phyloP scores from a whole-genome alignment of 345 rosid species.

The Abelmoschus esculentus region DNA sequence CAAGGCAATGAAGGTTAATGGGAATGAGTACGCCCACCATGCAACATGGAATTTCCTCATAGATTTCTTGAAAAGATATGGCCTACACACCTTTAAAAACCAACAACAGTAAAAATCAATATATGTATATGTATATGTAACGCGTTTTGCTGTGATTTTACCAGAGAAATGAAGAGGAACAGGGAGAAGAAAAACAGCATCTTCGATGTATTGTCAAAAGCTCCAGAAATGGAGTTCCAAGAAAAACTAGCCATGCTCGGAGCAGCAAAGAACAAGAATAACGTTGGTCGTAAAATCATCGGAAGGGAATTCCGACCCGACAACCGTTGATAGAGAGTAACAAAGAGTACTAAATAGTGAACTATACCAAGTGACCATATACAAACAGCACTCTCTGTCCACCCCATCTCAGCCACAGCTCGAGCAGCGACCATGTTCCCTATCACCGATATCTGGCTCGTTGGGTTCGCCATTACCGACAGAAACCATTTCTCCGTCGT shows the following conservation, averaged over 20 bases:
- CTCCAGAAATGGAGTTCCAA: conserved; percentile 53
- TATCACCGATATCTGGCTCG: conserved; percentile 53
- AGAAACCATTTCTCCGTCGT: conserved; percentile 53
- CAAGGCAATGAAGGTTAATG: conserved; percentile 50
- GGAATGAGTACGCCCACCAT: conserved; percentile 67
- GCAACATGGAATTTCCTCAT: conserved; percentile 56
- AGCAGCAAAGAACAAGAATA: conserved; percentile 68
- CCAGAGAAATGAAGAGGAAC: conserved; percentile 55
- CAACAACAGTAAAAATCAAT: neutral
- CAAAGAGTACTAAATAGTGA: conserved; percentile 62
- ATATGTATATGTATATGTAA: neutral
- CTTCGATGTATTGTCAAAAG: conserved; percentile 40
- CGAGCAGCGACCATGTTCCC: conserved; percentile 54
- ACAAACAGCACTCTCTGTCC: conserved; percentile 51
- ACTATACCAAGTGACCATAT: conserved; percentile 61
- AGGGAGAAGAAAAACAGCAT: conserved; percentile 54
- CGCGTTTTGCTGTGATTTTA: conserved; percentile 13
- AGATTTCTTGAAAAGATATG: conserved; percentile 54
- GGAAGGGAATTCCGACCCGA: conserved; percentile 40
- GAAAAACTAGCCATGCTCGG: conserved; percentile 60
- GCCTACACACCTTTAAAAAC: conserved; percentile 44
- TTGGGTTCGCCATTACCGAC: conserved; percentile 51
- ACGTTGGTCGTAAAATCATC: conserved; percentile 37
- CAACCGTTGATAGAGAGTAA: conserved; percentile 60
- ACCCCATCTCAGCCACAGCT: conserved; percentile 50